A percentile compares a stretch with the other conserved stretches of the same genome.
phyloP scores from a whole-genome alignment of 208 protist genomes.

The Trypanosoma conorhini region DNA sequence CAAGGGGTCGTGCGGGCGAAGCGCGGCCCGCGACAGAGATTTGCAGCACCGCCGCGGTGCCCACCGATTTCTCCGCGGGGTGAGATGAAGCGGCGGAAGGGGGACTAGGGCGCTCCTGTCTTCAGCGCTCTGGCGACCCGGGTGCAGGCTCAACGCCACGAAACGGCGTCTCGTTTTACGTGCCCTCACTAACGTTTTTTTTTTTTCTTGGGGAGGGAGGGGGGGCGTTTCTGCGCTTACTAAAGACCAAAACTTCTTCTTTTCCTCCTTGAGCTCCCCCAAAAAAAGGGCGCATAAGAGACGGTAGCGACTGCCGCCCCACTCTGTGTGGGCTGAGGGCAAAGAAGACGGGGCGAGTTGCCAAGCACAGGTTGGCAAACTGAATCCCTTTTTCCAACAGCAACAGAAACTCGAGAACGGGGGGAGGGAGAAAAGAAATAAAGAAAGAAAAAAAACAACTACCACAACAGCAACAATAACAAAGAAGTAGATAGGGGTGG shows the following conservation, averaged over 20 bases:
- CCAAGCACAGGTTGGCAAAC: not conserved
- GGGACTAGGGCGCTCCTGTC: conserved; percentile 1
- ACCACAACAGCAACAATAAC: not conserved
- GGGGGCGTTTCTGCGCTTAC: not conserved
- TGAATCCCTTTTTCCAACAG: not conserved
- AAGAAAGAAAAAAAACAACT: conserved; percentile 2
- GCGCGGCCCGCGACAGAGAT: conserved; percentile 3
- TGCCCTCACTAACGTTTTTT: not conserved
- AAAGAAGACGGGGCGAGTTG: not conserved
- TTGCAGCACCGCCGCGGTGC: not conserved
- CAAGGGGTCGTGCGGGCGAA: conserved; percentile 11
- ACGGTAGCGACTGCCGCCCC: not conserved
- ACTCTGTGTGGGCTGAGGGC: not conserved
- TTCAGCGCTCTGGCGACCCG: not conserved
- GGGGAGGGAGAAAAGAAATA: not conserved
- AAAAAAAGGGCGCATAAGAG: not conserved
- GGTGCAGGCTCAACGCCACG: not conserved
- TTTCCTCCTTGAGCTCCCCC: not conserved
- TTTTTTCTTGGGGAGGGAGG: no score
- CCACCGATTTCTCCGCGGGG: conserved; percentile 1
- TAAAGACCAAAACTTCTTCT: not conserved
- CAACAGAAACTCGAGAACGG: not conserved
- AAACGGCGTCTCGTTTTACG: not conserved
- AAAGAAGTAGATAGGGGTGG: not conserved
- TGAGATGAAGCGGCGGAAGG: conserved; percentile 2